Conservation (phyloP, 306 rosid species). For the Begonia fuchsioides region DNA sequence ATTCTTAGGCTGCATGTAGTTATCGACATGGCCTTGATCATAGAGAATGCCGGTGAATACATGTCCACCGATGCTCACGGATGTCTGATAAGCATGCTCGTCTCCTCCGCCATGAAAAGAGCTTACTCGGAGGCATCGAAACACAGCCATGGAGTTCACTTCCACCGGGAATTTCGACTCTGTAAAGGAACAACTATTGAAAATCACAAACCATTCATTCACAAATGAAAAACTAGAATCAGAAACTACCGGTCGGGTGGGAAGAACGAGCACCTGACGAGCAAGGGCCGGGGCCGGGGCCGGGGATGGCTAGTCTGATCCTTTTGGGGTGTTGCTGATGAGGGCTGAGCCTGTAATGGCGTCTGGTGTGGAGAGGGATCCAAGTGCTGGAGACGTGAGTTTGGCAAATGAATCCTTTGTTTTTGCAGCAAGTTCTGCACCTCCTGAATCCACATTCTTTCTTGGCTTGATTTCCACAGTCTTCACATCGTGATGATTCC, state of each 20-base stretch:
- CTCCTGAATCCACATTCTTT: conserved; percentile 43
- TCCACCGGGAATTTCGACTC: conserved; percentile 29
- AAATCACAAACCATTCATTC: no score
- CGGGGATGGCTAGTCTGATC: conserved; percentile 10
- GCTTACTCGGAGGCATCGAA: conserved; percentile 31
- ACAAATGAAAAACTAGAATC: no score
- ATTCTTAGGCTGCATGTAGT: not conserved
- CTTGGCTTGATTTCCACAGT: conserved; percentile 74
- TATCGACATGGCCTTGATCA: conserved; percentile 49
- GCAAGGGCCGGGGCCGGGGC: no score
- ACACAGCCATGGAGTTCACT: conserved; percentile 26
- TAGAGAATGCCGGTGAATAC: conserved; percentile 44
- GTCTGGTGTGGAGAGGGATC: conserved; percentile 38
- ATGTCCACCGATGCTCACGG: no score
- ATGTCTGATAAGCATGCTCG: no score
- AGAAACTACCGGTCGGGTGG: no score
- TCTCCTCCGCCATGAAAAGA: no score
- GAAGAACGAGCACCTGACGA: conserved; percentile 17
- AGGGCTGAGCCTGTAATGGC: conserved; percentile 14
- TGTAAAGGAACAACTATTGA: not conserved
- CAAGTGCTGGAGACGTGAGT: conserved; percentile 65
- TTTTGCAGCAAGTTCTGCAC: conserved; percentile 62
- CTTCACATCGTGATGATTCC: conserved; percentile 25
- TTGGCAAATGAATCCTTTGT: conserved; percentile 44
- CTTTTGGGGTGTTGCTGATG: conserved; percentile 13